Conservation (phyloP, 805 yeast species). For the Isabelozyma pseudorhagii region DNA sequence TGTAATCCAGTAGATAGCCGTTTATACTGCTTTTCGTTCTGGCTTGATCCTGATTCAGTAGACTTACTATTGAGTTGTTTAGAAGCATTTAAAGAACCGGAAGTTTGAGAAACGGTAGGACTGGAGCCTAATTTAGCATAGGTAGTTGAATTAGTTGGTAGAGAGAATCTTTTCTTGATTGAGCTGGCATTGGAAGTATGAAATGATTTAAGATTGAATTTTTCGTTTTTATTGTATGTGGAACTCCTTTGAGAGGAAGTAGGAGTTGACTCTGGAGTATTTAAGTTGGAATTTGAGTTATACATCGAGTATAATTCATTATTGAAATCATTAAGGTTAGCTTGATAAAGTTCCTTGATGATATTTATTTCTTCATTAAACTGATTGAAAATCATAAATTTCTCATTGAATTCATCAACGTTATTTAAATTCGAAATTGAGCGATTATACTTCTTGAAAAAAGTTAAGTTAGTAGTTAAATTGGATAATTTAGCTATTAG, state of each 20-base stretch:
- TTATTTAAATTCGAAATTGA: slow-evolving; percentile 21
- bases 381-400: slow-evolving; percentile 32
- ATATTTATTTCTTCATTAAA: slow-evolving; percentile 28
- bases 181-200: slow-evolving; percentile 20
- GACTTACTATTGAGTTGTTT: not conserved
- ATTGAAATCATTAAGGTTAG: slow-evolving; percentile 24
- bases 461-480: slow-evolving; percentile 32
- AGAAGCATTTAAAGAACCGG: not conserved
- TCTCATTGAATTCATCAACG: slow-evolving; percentile 33
- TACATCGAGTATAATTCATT: slow-evolving; percentile 9
- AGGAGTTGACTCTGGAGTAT: slow-evolving; percentile 8
- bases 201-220: slow-evolving; percentile 30
- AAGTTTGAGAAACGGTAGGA: slow-evolving; percentile 1
- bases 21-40: slow-evolving; percentile 21
- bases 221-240: slow-evolving; percentile 4
- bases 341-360: slow-evolving; percentile 28
- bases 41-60: not conserved
- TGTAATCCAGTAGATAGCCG: slow-evolving; percentile 36
- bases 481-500: slow-evolving; percentile 29
- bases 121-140: slow-evolving; percentile 2
- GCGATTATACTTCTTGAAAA: slow-evolving; percentile 34
- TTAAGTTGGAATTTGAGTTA: slow-evolving; percentile 1
- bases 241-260: slow-evolving; percentile 5
- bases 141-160: slow-evolving; percentile 10
- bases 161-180: slow-evolving; percentile 22